Percentiles rank a stretch among this genome's conserved stretches.
Evolutionary conservation across 495 filamentous ascomycete genomes (phyloP).

Genomic region (Aspergillus taichungensis): DNA sequence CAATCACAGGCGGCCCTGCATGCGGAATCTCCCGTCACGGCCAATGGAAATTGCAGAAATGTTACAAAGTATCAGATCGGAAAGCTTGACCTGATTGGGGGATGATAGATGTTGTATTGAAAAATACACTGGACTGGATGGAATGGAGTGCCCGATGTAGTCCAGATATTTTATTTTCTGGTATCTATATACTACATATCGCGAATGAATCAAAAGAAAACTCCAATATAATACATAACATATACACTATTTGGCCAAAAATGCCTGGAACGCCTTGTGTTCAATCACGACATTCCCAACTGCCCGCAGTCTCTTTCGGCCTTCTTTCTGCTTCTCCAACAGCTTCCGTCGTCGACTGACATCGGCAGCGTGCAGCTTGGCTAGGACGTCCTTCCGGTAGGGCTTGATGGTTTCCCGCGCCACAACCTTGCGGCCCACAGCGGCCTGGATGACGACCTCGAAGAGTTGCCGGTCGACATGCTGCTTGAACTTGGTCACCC

Average conservation of each 20-base stretch:
- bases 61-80: too few species aligned
- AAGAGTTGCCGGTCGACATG: conserved; percentile 95
- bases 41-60: too few species aligned
- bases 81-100: too few species aligned
- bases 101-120: too few species aligned
- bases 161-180: too few species aligned
- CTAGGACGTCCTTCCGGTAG: conserved; percentile 88
- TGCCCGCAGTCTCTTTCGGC: conserved; percentile 70
- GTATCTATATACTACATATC: too few species aligned
- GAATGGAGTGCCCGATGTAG: too few species aligned
- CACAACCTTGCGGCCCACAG: conserved; percentile 72
- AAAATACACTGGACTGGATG: too few species aligned
- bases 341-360: conserved; percentile 74
- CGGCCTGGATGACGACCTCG: conserved; percentile 91
- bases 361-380: conserved; percentile 90
- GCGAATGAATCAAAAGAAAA: background rate
- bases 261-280: conserved; percentile 86
- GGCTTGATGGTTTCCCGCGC: conserved; percentile 95
- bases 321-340: conserved; percentile 95
- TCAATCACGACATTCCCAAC: conserved; percentile 82
- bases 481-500: conserved; percentile 96
- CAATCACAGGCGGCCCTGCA: conserved; percentile 9
- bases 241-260: conserved; percentile 53
- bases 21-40: too few species aligned
- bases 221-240: background rate